Percentiles rank a stretch among this genome's conserved stretches.
These are phyloP conservation scores for Aspergillus asperescens DNA, from an alignment of 495 filamentous ascomycete species.

Conservation along the genomic window DNA sequence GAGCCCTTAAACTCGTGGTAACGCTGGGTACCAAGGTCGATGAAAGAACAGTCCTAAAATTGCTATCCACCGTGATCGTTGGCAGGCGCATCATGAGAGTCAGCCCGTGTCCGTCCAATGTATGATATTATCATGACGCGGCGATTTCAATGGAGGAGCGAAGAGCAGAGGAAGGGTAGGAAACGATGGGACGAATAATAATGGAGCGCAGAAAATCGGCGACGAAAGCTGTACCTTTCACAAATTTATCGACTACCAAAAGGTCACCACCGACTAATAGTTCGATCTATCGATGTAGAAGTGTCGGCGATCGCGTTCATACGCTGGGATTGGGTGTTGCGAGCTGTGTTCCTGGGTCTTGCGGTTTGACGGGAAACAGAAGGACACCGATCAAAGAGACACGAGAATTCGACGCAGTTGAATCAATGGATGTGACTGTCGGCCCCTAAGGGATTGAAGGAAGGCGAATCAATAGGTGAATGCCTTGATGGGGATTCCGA, in stretches of 20 bases:
- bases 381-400: not conserved
- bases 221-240: slow-evolving; percentile 16
- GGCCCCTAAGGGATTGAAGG: too few relatives aligned
- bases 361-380: not conserved
- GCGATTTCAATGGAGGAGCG: slow-evolving; percentile 8
- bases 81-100: slow-evolving; percentile 22
- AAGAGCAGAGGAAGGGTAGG: slow-evolving; percentile 6
- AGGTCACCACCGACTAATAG: not conserved
- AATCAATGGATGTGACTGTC: not conserved
- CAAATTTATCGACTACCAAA: not conserved
- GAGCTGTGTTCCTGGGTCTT: not conserved
- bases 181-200: slow-evolving; percentile 7
- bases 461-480: too few relatives aligned
- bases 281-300: not conserved
- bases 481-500: too few relatives aligned
- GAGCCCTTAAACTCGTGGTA: not conserved
- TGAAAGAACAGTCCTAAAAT: slow-evolving; percentile 14
- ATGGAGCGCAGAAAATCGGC: slow-evolving; percentile 1
- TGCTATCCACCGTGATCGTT: slow-evolving; percentile 17
- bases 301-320: not conserved
- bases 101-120: slow-evolving; percentile 13
- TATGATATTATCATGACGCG: slow-evolving; percentile 1
- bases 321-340: not conserved
- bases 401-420: not conserved
- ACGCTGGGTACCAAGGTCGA: not conserved